Percentiles rank a stretch among this genome's conserved stretches.
phyloP scores from a whole-genome alignment of 306 rosid species.

The Purshia tridentata region DNA sequence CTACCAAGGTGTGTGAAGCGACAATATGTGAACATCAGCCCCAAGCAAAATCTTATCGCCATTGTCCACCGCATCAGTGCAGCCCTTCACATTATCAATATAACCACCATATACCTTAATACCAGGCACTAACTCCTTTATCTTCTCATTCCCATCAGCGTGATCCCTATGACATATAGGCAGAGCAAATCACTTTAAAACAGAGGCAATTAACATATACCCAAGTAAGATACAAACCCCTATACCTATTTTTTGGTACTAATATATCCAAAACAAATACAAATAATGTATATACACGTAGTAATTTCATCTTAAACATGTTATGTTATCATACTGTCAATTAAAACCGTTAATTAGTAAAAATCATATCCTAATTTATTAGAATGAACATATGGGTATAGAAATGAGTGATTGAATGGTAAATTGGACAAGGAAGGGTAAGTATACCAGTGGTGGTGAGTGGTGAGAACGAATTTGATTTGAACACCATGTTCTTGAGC shows the following conservation, averaged over 20 bases:
- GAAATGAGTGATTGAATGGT: background rate
- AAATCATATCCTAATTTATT: too few species aligned
- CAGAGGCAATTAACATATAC: background rate
- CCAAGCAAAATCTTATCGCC: conserved; percentile 84
- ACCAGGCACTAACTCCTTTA: conserved; percentile 76
- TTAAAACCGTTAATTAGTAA: too few species aligned
- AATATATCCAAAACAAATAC: background rate
- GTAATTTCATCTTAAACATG: background rate
- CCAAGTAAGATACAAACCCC: background rate
- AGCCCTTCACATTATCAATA: conserved; percentile 79
- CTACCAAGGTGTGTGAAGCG: conserved; percentile 94
- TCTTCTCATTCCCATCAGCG: conserved; percentile 87
- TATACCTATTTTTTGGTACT: background rate
- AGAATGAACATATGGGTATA: background rate
- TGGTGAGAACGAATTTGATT: conserved; percentile 87
- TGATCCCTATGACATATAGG: conserved; percentile 52
- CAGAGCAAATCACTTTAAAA: background rate
- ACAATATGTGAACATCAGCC: conserved; percentile 55
- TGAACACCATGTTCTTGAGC: conserved; percentile 56
- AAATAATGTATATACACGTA: background rate
- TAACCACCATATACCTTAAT: conserved; percentile 89
- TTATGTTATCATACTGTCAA: background rate
- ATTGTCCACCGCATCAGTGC: conserved; percentile 76
- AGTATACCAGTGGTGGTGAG: conserved; percentile 87
- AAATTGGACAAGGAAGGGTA: background rate